phyloP scores from a whole-genome alignment of 345 rosid genomes.

The Citrus sinensis region DVS_A1.0 CM039168.1:3325501-3326000 shows the following conservation, averaged over 20 bases:
- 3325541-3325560: slow-evolving; percentile 40
- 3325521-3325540: neutral
- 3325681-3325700: slow-evolving; percentile 8
- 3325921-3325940: no score
- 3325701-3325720: neutral
- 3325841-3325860: slow-evolving; percentile 93
- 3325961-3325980: no score
- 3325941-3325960: no score
- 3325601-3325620: slow-evolving; percentile 99
- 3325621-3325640: slow-evolving; percentile 83
- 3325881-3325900: slow-evolving; percentile 86
- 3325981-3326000: no score
- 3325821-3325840: slow-evolving; percentile 85
- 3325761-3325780: no score
- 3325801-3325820: slow-evolving; percentile 53
- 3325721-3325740: no score
- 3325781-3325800: neutral
- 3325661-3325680: neutral
- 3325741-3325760: no score
- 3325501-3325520: neutral
- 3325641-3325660: slow-evolving; percentile 7
- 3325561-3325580: slow-evolving; percentile 75
- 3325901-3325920: slow-evolving; percentile 79
- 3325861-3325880: slow-evolving; percentile 98
- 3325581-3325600: slow-evolving; percentile 96